Evolutionary conservation across 73 alveolate genomes (phyloP).

Genomic region (Tetrahymena malaccensis): DNA sequence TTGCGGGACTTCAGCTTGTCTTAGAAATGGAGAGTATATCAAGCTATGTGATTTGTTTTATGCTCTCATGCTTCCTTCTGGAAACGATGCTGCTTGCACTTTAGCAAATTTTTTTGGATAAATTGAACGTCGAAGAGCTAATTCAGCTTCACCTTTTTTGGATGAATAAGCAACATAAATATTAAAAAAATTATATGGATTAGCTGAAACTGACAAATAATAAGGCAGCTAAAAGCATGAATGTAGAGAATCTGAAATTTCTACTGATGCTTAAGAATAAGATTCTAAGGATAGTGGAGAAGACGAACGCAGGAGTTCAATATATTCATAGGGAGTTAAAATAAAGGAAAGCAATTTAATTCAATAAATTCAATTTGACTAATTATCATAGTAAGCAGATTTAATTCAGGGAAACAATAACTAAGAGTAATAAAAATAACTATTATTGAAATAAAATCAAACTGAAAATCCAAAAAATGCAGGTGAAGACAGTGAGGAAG

Average conservation of each 20-base stretch:
- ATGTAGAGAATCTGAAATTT: background rate
- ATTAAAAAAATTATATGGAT: background rate
- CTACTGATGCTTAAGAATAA: background rate
- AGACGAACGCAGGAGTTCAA: background rate
- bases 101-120: conserved; percentile 62
- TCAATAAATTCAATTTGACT: conserved; percentile 22
- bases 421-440: conserved; percentile 18
- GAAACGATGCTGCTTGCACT: conserved; percentile 58
- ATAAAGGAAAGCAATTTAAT: conserved; percentile 31
- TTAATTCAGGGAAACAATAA: background rate
- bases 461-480: conserved; percentile 21
- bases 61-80: conserved; percentile 62
- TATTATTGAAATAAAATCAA: background rate
- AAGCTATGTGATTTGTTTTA: conserved; percentile 73
- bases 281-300: background rate
- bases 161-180: background rate
- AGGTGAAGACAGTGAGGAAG: conserved; percentile 5
- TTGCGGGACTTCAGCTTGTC: conserved; percentile 75
- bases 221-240: background rate
- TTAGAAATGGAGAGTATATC: conserved; percentile 59
- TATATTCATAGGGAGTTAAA: conserved; percentile 44
- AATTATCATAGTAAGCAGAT: background rate
- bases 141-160: conserved; percentile 48
- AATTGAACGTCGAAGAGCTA: conserved; percentile 50
- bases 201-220: background rate